phyloP scores from a whole-genome alignment of 192 early-diverging fungal genomes.

The Coemansia sp. region DNA sequence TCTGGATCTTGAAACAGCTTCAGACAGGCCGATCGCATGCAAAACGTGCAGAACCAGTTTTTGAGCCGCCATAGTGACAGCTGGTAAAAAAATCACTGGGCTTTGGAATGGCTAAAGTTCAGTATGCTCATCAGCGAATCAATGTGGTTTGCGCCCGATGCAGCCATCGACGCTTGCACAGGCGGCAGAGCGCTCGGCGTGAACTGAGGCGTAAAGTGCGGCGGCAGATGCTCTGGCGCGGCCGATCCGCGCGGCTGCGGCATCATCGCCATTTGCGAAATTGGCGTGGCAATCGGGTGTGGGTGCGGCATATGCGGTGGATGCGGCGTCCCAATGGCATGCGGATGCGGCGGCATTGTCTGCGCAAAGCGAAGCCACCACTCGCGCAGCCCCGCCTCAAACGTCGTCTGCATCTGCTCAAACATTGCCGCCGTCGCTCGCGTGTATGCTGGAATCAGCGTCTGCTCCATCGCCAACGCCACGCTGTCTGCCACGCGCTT shows the following conservation, averaged over 20 bases:
- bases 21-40: too few species aligned
- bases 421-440: conserved; percentile 54
- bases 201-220: conserved; percentile 8
- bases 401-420: conserved; percentile 54
- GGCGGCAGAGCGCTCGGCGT: conserved; percentile 9
- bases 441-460: conserved; percentile 50
- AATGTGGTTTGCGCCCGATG: conserved; percentile 17
- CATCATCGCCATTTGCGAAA: conserved; percentile 40
- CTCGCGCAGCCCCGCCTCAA: conserved; percentile 48
- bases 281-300: conserved; percentile 32
- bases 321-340: conserved; percentile 10
- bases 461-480: conserved; percentile 38
- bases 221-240: not conserved
- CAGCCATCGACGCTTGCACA: conserved; percentile 7
- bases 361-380: conserved; percentile 53
- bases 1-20: too few species aligned
- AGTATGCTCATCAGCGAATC: conserved; percentile 35
- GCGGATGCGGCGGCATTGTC: conserved; percentile 29
- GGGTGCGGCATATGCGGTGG: conserved; percentile 9
- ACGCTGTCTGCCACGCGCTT: conserved; percentile 26
- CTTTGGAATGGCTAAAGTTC: conserved; percentile 16
- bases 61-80: too few species aligned
- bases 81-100: not conserved
- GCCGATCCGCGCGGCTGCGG: conserved; percentile 21
- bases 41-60: too few species aligned